Base-by-base conservation (phyloP, 2,329 filamentous ascomycete genomes). In the Graphilbum fragrans region DNA sequence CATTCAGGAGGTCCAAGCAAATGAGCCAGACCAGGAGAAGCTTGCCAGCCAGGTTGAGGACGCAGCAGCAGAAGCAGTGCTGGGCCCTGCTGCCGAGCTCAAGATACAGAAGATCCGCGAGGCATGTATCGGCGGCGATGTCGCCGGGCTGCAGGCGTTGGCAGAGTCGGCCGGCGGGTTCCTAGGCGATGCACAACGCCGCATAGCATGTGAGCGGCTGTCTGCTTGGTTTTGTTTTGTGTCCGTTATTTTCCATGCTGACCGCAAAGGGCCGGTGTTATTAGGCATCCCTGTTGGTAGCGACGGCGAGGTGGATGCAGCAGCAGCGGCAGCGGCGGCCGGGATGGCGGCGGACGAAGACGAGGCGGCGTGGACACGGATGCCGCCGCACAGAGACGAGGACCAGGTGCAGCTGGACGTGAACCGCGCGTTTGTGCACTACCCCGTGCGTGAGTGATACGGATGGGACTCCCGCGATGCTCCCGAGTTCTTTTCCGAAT, bases 381-480 rank as follows among this genome's bases (percentile, higher is more conserved):
- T 94, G 33, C 74, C 81, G 23, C 69, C 62, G n/a, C 92, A 98
- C 61, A 66, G 65, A 27, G 92, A 98, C 53, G 92, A 98, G 59
- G 79, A 83, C 38, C 92, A 98, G 62, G 87, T 98, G 32, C 74
- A 80, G 54, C 72, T 96, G 37, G 92, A 98, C 57, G 92, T 98
- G 42, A 78, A 95, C 61, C 76, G 92, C 42, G 88, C 92, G n/a
- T 98, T 98, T 61, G 82, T 96, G 46, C 93, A 95, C 64, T 98
- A 98, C 58, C 92, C 92, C 12, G 5, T 18, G 6, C 19, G n/a
- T 34, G 32, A 6, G 32, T 10, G n/a, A n/a, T n/a, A n/a, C n/a
- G n/a, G n/a, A n/a, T n/a, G n/a, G n/a, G n/a, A n/a, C 2, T 27
- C 9, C 7, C 1, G 17, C 17, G 21, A n/a, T 29, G 22, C 16